Base-by-base conservation (phyloP, 1,139 yeast species). In the Blastobotrys apis region DNA sequence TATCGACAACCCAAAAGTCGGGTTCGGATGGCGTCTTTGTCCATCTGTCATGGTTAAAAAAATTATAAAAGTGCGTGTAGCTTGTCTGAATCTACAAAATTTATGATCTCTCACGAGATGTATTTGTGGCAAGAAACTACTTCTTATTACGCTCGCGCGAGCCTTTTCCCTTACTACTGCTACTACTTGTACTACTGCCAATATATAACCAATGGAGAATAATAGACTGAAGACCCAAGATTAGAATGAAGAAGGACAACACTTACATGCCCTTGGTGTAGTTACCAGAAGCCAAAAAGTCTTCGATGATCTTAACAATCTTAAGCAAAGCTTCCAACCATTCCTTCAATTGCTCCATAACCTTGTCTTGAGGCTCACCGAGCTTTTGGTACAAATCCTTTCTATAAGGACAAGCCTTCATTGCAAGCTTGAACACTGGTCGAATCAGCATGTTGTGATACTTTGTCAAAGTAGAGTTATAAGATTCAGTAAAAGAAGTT, bases 351-450 rank as follows among this genome's bases (percentile, higher is more conserved):
- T 86, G 90, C 52, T 67, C 71, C 41, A 66, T 58, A 21, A 88
- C 95, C 62, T 75, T 77, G 29, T 69, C 78, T 63, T 53, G 53
- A 43, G 65, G 67, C 21, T 71, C 67, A 42, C 95, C 95, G 56
- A 87, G 74, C 70, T 86, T 87, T 48, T 65, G 80, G 60, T 86
- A 87, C 60, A 87, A 85, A 60, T 81, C 95, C 64, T 80, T 80
- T 70, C 96, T 79, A 68, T 85, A 87, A 26, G 97, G 97, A 66
- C 95, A 86, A 1, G 95, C 94, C 66, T 85, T 85, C 96, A 87
- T 87, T 46, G 96, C 96, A 62, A 88, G 74, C 73, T 84, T 85
- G 75, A 87, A 88, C 48, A 87, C 78, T 22, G 95, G 95, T 62
- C 84, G 83, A 53, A 87, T 74, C 60, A 87, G 71, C 74, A 87